These are phyloP conservation scores for Chamaecrista fasciculata DNA, from an alignment of 306 rosid species.

Conservation along the genomic window DNA sequence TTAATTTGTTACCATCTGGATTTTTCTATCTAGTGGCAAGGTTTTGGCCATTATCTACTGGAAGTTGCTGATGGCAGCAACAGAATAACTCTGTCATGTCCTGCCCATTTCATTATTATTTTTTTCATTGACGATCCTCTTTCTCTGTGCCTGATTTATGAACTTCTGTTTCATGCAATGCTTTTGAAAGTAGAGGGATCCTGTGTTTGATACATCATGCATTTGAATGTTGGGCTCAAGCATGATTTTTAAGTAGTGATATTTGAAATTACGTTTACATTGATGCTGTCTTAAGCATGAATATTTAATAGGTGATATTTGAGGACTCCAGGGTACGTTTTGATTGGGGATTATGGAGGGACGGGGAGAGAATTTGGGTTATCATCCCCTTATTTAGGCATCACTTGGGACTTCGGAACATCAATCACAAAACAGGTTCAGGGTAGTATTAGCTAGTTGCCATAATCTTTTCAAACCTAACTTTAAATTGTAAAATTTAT, in stretches of 20 bases:
- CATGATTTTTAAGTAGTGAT: not conserved
- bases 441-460: too few relatives aligned
- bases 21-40: not conserved
- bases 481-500: too few relatives aligned
- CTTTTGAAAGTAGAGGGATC: not conserved
- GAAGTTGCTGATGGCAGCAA: not conserved
- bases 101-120: not conserved
- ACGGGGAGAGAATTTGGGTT: too few relatives aligned
- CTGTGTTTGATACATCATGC: not conserved
- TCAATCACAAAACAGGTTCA: too few relatives aligned
- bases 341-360: too few relatives aligned
- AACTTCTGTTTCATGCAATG: not conserved
- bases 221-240: not conserved
- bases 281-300: not conserved
- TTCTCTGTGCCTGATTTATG: not conserved
- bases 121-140: not conserved
- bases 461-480: too few relatives aligned
- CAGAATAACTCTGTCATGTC: not conserved
- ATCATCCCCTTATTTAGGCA: too few relatives aligned
- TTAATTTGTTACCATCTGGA: not conserved
- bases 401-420: too few relatives aligned
- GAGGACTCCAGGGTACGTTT: not conserved
- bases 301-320: not conserved
- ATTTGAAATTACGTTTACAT: too few relatives aligned
- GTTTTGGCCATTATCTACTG: not conserved